Conservation (phyloP, 495 filamentous ascomycete genomes). For the Aspergillus taichungensis region DNA sequence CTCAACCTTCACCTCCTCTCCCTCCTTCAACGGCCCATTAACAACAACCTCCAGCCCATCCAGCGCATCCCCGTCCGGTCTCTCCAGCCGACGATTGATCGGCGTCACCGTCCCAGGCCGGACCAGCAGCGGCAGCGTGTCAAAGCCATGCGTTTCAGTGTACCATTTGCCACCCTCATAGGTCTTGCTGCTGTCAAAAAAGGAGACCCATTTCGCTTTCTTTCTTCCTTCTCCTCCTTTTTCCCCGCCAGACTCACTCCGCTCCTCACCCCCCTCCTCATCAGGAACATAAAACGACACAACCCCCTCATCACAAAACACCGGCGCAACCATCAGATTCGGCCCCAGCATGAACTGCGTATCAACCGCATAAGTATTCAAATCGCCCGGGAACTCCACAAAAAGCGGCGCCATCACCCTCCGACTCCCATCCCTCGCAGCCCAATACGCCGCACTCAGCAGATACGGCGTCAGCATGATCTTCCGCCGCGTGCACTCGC, state of each 20-base stretch:
- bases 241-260: too few species aligned
- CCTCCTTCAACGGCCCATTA: slow-evolving; percentile 20
- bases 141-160: slow-evolving; percentile 35
- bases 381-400: slow-evolving; percentile 56
- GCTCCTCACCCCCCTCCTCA: slow-evolving; percentile 29
- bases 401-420: slow-evolving; percentile 50
- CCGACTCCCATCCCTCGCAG: slow-evolving; percentile 40
- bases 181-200: slow-evolving; percentile 33
- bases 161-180: slow-evolving; percentile 35
- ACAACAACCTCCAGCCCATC: slow-evolving; percentile 31
- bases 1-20: slow-evolving; percentile 19
- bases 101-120: slow-evolving; percentile 30
- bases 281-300: slow-evolving; percentile 54
- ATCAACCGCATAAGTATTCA: slow-evolving; percentile 54
- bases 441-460: slow-evolving; percentile 42
- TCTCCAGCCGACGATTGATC: slow-evolving; percentile 24
- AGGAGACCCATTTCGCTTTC: slow-evolving; percentile 37
- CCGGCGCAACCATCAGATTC: slow-evolving; percentile 48
- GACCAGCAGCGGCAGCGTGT: slow-evolving; percentile 31
- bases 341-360: slow-evolving; percentile 59
- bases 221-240: too few species aligned
- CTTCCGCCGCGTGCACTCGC: slow-evolving; percentile 52
- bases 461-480: slow-evolving; percentile 57
- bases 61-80: slow-evolving; percentile 27
- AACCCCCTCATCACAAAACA: slow-evolving; percentile 49